Evolutionary conservation across 2,329 filamentous ascomycete species (phyloP).

Genomic region (Rhinocladiella mackenziei): DNA sequence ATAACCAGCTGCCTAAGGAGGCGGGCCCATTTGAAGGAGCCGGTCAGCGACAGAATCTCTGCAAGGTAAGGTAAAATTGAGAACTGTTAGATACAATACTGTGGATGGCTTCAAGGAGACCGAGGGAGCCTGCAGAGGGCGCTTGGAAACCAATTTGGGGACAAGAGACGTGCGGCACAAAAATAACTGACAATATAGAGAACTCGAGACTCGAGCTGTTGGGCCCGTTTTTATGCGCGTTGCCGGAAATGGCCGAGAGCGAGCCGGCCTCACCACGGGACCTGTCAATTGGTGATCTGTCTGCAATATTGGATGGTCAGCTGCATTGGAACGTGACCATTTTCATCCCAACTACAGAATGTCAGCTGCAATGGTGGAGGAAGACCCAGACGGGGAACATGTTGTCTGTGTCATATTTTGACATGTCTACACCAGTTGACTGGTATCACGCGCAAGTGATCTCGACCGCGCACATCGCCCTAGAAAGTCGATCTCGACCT

Average conservation of each 20-base stretch:
- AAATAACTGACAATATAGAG: no score
- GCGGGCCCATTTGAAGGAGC: neutral
- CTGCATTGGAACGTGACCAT: neutral
- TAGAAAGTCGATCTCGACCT: no score
- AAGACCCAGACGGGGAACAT: neutral
- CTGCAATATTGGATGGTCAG: neutral
- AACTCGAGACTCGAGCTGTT: neutral
- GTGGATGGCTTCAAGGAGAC: neutral
- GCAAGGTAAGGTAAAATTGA: conserved; percentile 12
- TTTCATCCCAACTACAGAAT: neutral
- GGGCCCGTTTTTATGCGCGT: neutral
- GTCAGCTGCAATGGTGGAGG: conserved; percentile 1
- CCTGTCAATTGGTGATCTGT: neutral
- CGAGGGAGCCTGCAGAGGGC: neutral
- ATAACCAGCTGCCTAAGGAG: conserved; percentile 1
- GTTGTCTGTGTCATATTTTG: neutral
- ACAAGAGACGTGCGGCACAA: neutral
- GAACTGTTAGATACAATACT: conserved; percentile 12
- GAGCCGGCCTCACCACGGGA: neutral
- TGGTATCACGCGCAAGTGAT: neutral
- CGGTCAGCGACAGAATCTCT: neutral
- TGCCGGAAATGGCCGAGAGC: neutral
- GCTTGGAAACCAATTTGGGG: neutral
- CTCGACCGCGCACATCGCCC: neutral
- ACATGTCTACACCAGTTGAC: neutral